Percentiles rank a stretch among this genome's conserved stretches.
Conservation (phyloP, 2,329 filamentous ascomycete species). For the Mollisia scopiformis region DNA sequence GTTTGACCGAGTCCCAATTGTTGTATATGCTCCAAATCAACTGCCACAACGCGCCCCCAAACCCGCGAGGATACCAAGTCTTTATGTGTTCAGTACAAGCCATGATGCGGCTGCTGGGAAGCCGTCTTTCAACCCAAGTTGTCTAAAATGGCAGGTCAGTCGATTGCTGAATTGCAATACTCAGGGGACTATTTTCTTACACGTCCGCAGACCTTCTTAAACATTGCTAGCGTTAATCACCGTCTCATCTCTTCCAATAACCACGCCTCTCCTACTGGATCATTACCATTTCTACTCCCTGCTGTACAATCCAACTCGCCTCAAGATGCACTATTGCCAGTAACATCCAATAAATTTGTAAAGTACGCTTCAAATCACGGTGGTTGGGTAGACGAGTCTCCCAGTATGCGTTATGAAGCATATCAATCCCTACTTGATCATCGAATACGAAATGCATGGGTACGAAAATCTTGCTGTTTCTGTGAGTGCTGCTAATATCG, state of each 20-base stretch:
- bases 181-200: conserved; percentile 6
- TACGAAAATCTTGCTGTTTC: conserved; percentile 40
- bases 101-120: conserved; percentile 61
- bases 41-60: conserved; percentile 66
- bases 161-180: not conserved
- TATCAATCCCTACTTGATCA: conserved; percentile 79
- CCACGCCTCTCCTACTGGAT: conserved; percentile 87
- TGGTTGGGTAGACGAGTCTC: conserved; percentile 48
- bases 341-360: conserved; percentile 68
- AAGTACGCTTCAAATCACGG: conserved; percentile 65
- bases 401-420: conserved; percentile 60
- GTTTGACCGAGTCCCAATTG: conserved; percentile 83
- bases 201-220: conserved; percentile 72
- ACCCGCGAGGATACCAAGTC: conserved; percentile 50
- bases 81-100: conserved; percentile 78
- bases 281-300: conserved; percentile 85
- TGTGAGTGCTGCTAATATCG: conserved; percentile 1
- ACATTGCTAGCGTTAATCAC: conserved; percentile 72
- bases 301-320: conserved; percentile 33
- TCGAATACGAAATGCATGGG: conserved; percentile 84
- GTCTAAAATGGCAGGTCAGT: conserved; percentile 93
- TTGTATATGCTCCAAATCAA: conserved; percentile 73
- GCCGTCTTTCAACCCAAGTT: conserved; percentile 89
- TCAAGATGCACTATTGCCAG: conserved; percentile 43
- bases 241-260: conserved; percentile 76